Evolutionary conservation across 108 stramenopile species (phyloP), one percentile per base, ranked within the genome.

Genomic region (Schizochytrium sp.): DNA sequence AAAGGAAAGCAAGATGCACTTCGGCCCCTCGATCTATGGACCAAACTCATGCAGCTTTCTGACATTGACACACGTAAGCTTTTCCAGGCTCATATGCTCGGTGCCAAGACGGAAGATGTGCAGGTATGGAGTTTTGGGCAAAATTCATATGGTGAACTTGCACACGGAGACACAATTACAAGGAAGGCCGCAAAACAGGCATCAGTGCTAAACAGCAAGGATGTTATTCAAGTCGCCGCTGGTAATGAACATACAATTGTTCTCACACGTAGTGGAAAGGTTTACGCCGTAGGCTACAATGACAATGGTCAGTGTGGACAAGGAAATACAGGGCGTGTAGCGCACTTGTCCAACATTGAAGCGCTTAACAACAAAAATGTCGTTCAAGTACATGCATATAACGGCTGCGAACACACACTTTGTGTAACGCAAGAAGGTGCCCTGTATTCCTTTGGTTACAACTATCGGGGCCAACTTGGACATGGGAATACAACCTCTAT

Each of bases 301-400:
- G 94, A 94, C 91, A 94, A 94, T 61, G 94, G 94, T 10, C 94
- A 94, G 53, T 94, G 94, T 87, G 94, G 94, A 19, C 90, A 91
- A 28, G 94, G 94, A 10, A 91, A 73, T 13, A 92, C 91, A 2
- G 91, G 92, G 8, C 88, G 93, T 46, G 91, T 94, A 7, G 89
- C 90, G 42, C 42, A 72, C 4, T 88, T 93, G 13, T 89, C 92
- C 72, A 46, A 38, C 42, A 61, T 88, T 3, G 49, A 72, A 7
- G n/a, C 40, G 8, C 69, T 88, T 12, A 64, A 72, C 56, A 57
- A 72, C 72, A 91, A 88, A 87, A 91, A 90, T 28, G 76, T 57
- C 42, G 12, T 13, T 17, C 72, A 94, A 56, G 92, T 94, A 40
- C 90, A 92, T 57, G 93, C 93, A 17, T 93, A 91, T 88, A 94